phyloP scores from a whole-genome alignment of 2,329 filamentous ascomycete genomes.

The Diaporthe ampelina region DNA sequence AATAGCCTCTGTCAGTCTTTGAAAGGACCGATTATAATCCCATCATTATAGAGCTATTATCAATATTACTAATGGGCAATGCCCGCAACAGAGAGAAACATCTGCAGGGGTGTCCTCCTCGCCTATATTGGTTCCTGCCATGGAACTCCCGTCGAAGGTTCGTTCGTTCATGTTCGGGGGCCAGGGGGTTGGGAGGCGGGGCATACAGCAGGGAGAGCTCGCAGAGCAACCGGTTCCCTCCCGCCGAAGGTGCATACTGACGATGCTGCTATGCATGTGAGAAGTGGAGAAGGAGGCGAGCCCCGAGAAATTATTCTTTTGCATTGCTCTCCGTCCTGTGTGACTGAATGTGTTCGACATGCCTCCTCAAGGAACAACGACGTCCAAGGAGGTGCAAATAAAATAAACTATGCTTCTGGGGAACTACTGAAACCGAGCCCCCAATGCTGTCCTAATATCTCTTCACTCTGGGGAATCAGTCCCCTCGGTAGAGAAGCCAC shows the following conservation, averaged over 20 bases:
- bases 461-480: neutral
- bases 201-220: neutral
- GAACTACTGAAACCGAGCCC: neutral
- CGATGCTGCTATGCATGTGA: neutral
- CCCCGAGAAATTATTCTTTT: neutral
- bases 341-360: neutral
- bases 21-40: slow-evolving; percentile 15
- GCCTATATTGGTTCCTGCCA: slow-evolving; percentile 5
- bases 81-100: neutral
- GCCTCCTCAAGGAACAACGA: neutral
- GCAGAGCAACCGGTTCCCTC: slow-evolving; percentile 8
- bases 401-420: slow-evolving; percentile 3
- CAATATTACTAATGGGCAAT: neutral
- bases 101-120: neutral
- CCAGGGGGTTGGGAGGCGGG: neutral
- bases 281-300: neutral
- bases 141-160: slow-evolving; percentile 5
- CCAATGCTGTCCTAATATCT: neutral
- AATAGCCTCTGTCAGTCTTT: neutral
- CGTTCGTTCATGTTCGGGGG: neutral
- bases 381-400: slow-evolving; percentile 11
- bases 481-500: slow-evolving; percentile 13
- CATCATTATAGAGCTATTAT: neutral
- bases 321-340: neutral
- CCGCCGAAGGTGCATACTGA: neutral